Base-by-base conservation (phyloP, 2,329 filamentous ascomycete genomes). In the Pseudogymnoascus sp. region DNA sequence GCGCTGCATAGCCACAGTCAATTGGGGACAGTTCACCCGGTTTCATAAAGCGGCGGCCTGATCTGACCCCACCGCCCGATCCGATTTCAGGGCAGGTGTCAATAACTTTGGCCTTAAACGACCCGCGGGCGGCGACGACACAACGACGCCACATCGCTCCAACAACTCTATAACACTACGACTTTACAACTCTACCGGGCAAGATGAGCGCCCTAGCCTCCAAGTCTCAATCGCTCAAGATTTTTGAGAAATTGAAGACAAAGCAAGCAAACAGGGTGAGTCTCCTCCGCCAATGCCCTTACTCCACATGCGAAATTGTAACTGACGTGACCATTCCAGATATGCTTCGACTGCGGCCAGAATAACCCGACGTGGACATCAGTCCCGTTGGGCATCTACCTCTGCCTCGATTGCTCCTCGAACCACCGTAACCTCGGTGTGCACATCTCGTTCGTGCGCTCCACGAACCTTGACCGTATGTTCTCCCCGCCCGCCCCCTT, bases 341-440 rank as follows among this genome's bases (percentile, higher is more conserved):
- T 96, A 79, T 99, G 94, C 82, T 99, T 99, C 77, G 94, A 99
- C 78, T 99, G 94, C 77, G 87, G 90, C 73, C 89, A 91, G 71
- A 97, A 97, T 78, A 97, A 97, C 73, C 94, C 94, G 64, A 97
- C 94, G 62, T 99, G 94, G 94, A 96, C 92, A 6, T 97, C 93
- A 6, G 92, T 97, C 33, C 92, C 93, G 9, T 91, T 99, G 66
- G 94, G 90, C 72, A 97, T 99, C 74, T 99, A 97, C 75, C 85
- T 99, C 20, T 99, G 94, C 73, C 87, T 99, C 70, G 94, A 99
- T 78, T 99, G 94, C 79, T 97, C 93, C 41, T 89, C 93, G 62
- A 91, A 97, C 75, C 94, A 99, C 76, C 88, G 94, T 69, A 97
- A 97, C 76, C 86, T 99, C 70, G 94, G 94, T 75, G 93, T 97